Conservation (phyloP, 805 yeast species). For the Wickerhamiella lipophila region DNA sequence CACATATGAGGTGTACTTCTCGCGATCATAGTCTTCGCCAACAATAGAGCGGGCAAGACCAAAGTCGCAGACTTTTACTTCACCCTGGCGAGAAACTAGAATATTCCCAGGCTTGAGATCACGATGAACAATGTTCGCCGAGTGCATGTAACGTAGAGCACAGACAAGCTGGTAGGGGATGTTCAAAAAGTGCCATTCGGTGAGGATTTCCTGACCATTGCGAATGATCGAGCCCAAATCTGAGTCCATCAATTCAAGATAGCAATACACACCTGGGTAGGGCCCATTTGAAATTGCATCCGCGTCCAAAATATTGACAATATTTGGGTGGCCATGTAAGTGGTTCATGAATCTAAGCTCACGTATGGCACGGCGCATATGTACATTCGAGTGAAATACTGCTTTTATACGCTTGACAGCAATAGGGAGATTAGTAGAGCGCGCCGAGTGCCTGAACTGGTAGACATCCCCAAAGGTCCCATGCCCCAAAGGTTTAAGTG, state of each 20-base stretch:
- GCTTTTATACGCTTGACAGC: conserved; percentile 75
- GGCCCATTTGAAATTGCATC: conserved; percentile 56
- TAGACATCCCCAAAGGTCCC: conserved; percentile 24
- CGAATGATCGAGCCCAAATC: conserved; percentile 67
- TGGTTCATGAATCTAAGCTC: conserved; percentile 71
- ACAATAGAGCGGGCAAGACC: conserved; percentile 75
- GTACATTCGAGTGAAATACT: conserved; percentile 53
- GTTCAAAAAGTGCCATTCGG: conserved; percentile 70
- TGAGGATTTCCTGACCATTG: conserved; percentile 47
- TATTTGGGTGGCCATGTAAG: conserved; percentile 77
- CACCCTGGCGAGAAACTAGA: conserved; percentile 60
- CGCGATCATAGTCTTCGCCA: conserved; percentile 25
- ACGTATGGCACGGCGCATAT: conserved; percentile 67
- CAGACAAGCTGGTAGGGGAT: conserved; percentile 72
- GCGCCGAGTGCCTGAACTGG: conserved; percentile 14
- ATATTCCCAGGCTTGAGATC: conserved; percentile 87
- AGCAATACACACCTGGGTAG: conserved; percentile 78
- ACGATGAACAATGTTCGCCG: conserved; percentile 85
- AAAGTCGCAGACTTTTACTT: conserved; percentile 79
- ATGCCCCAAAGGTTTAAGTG: conserved; percentile 17
- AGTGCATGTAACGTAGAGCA: conserved; percentile 79
- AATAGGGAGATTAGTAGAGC: conserved; percentile 23
- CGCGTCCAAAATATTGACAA: conserved; percentile 58
- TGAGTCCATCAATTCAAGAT: conserved; percentile 71
- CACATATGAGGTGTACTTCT: conserved; percentile 41